Evolutionary conservation across 2,329 filamentous ascomycete genomes (phyloP).

Genomic region (Colletotrichum sp.): DNA sequence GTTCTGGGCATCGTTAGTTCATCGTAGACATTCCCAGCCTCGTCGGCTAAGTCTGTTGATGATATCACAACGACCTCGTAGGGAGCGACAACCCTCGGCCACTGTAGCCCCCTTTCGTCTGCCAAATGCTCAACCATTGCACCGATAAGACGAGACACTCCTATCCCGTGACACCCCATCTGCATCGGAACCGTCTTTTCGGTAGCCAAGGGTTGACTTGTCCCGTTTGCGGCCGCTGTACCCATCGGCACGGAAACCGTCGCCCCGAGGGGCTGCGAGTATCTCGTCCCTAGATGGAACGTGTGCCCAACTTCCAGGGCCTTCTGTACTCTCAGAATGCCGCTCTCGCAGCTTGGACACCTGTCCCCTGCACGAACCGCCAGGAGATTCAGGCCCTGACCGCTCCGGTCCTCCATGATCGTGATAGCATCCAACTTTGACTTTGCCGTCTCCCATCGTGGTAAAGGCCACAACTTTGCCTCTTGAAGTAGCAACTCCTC

Average conservation of each 20-base stretch:
- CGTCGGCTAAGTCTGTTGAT: slow-evolving; percentile 47
- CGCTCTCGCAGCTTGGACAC: slow-evolving; percentile 74
- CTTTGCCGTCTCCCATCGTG: not conserved
- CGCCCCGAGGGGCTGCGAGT: slow-evolving; percentile 77
- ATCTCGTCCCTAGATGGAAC: slow-evolving; percentile 90
- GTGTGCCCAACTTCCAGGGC: slow-evolving; percentile 95
- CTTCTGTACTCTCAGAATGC: slow-evolving; percentile 67
- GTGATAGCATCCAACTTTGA: slow-evolving; percentile 23
- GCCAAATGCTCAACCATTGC: slow-evolving; percentile 80
- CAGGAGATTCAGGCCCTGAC: slow-evolving; percentile 63
- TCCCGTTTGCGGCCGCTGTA: not conserved
- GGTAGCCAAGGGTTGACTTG: not conserved
- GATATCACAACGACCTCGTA: slow-evolving; percentile 77
- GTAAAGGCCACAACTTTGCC: slow-evolving; percentile 1
- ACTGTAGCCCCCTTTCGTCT: slow-evolving; percentile 79
- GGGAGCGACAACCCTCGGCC: slow-evolving; percentile 87
- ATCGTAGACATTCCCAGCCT: slow-evolving; percentile 69
- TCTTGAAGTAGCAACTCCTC: slow-evolving; percentile 22
- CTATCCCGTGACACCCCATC: slow-evolving; percentile 98
- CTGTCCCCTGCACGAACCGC: slow-evolving; percentile 69
- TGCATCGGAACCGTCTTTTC: slow-evolving; percentile 60
- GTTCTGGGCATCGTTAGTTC: slow-evolving; percentile 40
- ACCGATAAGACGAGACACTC: slow-evolving; percentile 87
- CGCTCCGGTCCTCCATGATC: slow-evolving; percentile 34
- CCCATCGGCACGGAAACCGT: slow-evolving; percentile 55